Evolutionary conservation across 1,139 yeast species (phyloP).

Genomic region (Williopsis jadinii): DNA sequence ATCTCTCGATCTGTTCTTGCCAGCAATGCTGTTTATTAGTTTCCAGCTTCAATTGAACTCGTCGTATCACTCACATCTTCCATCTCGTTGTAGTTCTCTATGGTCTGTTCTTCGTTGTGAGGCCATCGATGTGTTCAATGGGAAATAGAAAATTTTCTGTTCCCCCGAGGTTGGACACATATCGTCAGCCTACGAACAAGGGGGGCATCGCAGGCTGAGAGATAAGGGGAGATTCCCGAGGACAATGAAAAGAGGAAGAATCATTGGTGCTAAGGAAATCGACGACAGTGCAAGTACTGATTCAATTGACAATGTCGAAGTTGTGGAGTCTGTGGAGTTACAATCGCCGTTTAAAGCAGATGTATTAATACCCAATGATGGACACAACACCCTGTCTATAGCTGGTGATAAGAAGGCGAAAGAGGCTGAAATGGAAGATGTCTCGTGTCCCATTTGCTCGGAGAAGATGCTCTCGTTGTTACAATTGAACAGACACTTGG

Average conservation of each 20-base stretch:
- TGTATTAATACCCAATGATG: too few relatives aligned
- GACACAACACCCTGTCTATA: too few relatives aligned
- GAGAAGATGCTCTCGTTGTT: conserved; percentile 49
- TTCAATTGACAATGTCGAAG: neutral
- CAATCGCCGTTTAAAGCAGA: neutral
- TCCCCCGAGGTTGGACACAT: too few relatives aligned
- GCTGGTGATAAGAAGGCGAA: conserved; percentile 1
- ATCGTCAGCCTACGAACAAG: too few relatives aligned
- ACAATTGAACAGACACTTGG: conserved; percentile 67
- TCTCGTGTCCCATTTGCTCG: conserved; percentile 65
- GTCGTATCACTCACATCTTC: conserved; percentile 5
- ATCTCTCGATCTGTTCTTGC: conserved; percentile 10
- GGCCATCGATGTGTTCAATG: neutral
- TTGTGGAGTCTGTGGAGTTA: neutral
- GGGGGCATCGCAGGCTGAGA: neutral
- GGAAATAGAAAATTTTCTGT: neutral
- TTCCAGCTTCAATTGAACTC: too few relatives aligned
- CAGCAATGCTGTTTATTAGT: neutral
- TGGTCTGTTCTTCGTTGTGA: neutral
- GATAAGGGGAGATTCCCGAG: conserved; percentile 1
- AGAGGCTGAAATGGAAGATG: conserved; percentile 9
- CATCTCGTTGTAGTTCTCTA: neutral
- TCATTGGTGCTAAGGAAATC: conserved; percentile 4
- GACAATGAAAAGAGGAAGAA: conserved; percentile 9
- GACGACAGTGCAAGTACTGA: neutral